A percentile compares a stretch with the other conserved stretches of the same genome.
phyloP scores from a whole-genome alignment of 2,329 filamentous ascomycete genomes.

The Gyromitra esculenta region DNA sequence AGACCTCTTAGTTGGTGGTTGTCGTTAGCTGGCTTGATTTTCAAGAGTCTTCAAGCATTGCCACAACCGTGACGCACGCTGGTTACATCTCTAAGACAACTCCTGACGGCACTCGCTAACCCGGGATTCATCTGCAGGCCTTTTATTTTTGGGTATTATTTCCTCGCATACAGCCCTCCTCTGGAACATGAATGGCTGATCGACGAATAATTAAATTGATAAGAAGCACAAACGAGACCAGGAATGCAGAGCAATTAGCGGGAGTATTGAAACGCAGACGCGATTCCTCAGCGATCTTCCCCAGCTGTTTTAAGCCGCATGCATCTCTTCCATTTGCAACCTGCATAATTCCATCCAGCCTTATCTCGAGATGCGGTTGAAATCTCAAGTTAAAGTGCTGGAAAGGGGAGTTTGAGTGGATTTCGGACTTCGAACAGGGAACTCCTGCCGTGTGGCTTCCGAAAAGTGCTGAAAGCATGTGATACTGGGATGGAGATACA shows the following conservation, averaged over 20 bases:
- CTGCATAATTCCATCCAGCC: background rate
- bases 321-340: conserved; percentile 11
- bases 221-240: conserved; percentile 1
- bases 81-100: conserved; percentile 16
- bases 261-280: conserved; percentile 8
- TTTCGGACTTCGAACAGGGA: background rate
- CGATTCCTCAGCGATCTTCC: conserved; percentile 1
- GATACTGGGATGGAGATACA: background rate
- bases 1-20: background rate
- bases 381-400: background rate
- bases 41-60: background rate
- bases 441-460: background rate
- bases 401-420: background rate
- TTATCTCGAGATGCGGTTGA: conserved; percentile 8
- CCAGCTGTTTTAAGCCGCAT: conserved; percentile 32
- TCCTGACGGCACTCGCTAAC: background rate
- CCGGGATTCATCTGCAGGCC: conserved; percentile 13
- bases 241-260: conserved; percentile 36
- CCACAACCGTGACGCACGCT: conserved; percentile 28
- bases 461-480: background rate
- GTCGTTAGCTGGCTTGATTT: conserved; percentile 35
- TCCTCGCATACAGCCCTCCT: background rate
- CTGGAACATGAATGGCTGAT: conserved; percentile 17
- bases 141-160: conserved; percentile 15
- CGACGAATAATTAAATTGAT: background rate